Base-by-base conservation (phyloP, 2,329 filamentous ascomycete genomes). In the Hortaea werneckii region DNA sequence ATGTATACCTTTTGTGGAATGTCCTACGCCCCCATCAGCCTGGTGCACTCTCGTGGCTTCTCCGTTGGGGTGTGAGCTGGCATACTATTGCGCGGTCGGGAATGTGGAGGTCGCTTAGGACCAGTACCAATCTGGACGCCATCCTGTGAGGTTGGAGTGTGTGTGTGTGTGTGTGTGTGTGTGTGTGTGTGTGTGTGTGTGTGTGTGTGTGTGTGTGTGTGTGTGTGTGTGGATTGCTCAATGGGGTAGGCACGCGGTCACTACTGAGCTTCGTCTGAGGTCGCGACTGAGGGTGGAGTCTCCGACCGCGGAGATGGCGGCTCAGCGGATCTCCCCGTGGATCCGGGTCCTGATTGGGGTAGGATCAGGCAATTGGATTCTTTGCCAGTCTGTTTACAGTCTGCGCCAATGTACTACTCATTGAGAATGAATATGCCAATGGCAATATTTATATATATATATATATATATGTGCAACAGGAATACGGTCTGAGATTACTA, bases 71-170 rank as follows among this genome's bases (percentile, higher is more conserved):
- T 41, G 38, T 47, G 42, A 13, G 40, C 40, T 43, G 44, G 65
- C 69, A 57, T 65, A 78, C 88, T 54, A 92, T 81, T 58, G 87
- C 88, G 65, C 88, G 78, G 68, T 95, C 88, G 59, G 88, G 88
- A 69, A 95, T 94, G 72, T 94, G 88, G 45, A 95, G 79, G 72
- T 95, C 88, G 66, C 87, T 87, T 58, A 95, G 87, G 63, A 92
- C 87, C 64, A 95, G 79, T 63, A 94, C 88, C 56, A 95, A 77
- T 69, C 90, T 87, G 54, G 87, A 87, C 73, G 90, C 87, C 74
- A 80, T 83, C 44, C 63, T 49, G 32, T 2, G 8, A 9, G n/a
- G 32, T n/a, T 35, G n/a, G 9, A 35, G 32, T n/a, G n/a, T n/a
- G n/a, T n/a, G n/a, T n/a, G n/a, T n/a, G n/a, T n/a, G n/a, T n/a